Percentiles rank a stretch among this genome's conserved stretches.
These are phyloP conservation scores for Saccharomycopsis sp. DNA, from an alignment of 805 yeast species.

Conservation along the genomic window DNA sequence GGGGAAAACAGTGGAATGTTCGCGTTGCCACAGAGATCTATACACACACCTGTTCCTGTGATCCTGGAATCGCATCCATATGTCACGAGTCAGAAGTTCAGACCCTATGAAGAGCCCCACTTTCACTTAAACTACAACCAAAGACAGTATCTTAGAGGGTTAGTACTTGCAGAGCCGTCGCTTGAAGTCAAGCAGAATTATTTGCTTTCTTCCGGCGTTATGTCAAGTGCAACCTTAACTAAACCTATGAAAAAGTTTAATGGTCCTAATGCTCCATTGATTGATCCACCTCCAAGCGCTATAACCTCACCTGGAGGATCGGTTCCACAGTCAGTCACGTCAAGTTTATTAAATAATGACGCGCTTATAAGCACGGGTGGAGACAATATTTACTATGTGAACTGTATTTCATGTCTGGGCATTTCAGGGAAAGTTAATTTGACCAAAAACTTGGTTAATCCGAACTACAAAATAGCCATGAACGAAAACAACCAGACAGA, in stretches of 20 bases:
- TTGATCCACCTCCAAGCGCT: conserved; percentile 2
- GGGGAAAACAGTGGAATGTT: neutral
- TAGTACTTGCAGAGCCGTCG: conserved; percentile 13
- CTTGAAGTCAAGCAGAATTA: conserved; percentile 19
- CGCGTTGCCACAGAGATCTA: neutral
- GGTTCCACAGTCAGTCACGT: conserved; percentile 12
- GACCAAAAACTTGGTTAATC: conserved; percentile 11
- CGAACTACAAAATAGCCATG: conserved; percentile 10
- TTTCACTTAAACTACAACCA: conserved; percentile 16
- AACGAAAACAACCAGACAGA: conserved; percentile 8
- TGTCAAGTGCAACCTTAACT: conserved; percentile 9
- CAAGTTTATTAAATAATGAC: conserved; percentile 18
- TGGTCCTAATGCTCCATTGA: neutral
- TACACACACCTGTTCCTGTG: conserved; percentile 12
- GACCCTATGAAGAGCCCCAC: neutral
- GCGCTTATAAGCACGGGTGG: conserved; percentile 15
- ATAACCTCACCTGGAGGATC: conserved; percentile 22
- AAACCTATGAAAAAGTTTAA: conserved; percentile 8
- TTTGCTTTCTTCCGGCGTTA: conserved; percentile 19
- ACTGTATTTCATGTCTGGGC: conserved; percentile 16
- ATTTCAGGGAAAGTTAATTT: conserved; percentile 18
- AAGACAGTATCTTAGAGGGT: conserved; percentile 5
- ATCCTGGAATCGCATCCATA: conserved; percentile 12
- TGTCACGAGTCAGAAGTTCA: conserved; percentile 7
- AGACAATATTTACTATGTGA: conserved; percentile 19